Conservation (phyloP, 345 rosid species). For the Firmiana major region DNA sequence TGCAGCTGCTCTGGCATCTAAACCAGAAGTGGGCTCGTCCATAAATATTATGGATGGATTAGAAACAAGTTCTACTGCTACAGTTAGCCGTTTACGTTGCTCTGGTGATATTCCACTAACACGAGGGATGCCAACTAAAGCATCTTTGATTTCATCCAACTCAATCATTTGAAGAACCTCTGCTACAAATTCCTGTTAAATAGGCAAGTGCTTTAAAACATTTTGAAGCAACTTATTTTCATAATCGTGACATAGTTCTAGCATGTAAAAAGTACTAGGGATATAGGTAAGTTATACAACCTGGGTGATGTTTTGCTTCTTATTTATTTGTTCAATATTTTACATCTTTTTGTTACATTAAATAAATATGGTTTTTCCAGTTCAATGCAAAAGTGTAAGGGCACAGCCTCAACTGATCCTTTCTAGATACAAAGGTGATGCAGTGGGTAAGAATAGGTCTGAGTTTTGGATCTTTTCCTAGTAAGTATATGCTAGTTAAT, state of each 20-base stretch:
- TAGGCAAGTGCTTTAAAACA: background rate
- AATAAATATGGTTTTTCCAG: background rate
- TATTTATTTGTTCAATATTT: background rate
- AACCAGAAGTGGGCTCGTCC: slow-evolving; percentile 63
- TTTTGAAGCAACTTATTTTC: background rate
- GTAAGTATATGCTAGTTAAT: too few species aligned
- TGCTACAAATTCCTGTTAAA: slow-evolving; percentile 39
- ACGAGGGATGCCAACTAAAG: slow-evolving; percentile 47
- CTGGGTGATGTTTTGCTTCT: background rate
- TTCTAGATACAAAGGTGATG: background rate
- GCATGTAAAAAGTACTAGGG: background rate
- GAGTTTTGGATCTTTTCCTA: background rate
- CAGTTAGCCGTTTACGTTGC: slow-evolving; percentile 52
- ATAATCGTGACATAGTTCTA: background rate
- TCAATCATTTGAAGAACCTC: slow-evolving; percentile 53
- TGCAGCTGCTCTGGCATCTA: slow-evolving; percentile 71
- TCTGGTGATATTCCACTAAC: slow-evolving; percentile 48
- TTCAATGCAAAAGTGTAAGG: background rate
- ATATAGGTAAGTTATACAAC: background rate
- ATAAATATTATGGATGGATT: slow-evolving; percentile 59
- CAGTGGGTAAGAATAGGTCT: background rate
- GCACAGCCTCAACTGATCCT: background rate
- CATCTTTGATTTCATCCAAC: slow-evolving; percentile 45
- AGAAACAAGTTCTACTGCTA: slow-evolving; percentile 59
- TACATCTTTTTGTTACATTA: background rate